A percentile compares a stretch with the other conserved stretches of the same genome.
phyloP scores from a whole-genome alignment of 2,329 filamentous ascomycete genomes.

The Sclerotiophoma versabilis region DNA sequence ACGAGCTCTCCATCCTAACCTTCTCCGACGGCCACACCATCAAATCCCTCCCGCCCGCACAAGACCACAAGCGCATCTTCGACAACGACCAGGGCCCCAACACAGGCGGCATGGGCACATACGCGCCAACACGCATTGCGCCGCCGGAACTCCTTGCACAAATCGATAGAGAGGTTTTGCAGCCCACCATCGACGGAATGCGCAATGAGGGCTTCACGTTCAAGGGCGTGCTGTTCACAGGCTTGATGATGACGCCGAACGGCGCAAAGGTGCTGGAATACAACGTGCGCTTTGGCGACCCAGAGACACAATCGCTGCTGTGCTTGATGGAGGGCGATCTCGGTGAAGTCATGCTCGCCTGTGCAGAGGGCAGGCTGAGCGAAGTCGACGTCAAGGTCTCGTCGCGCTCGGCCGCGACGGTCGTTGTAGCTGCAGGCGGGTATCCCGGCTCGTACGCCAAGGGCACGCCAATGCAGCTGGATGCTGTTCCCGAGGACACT shows the following conservation, averaged over 20 bases:
- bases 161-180: conserved; percentile 82
- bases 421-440: conserved; percentile 90
- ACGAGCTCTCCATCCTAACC: conserved; percentile 89
- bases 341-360: conserved; percentile 87
- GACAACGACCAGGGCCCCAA: conserved; percentile 92
- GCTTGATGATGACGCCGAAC: conserved; percentile 86
- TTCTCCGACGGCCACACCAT: conserved; percentile 91
- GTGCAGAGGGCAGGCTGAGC: conserved; percentile 76
- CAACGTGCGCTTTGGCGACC: conserved; percentile 91
- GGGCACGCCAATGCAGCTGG: conserved; percentile 69
- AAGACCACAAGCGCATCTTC: conserved; percentile 95
- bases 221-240: conserved; percentile 81
- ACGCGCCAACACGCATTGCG: conserved; percentile 72
- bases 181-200: conserved; percentile 91
- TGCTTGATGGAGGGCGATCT: conserved; percentile 85
- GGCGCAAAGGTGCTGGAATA: conserved; percentile 90
- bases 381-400: conserved; percentile 73
- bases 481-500: conserved; percentile 62
- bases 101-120: conserved; percentile 97
- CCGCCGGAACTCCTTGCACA: conserved; percentile 71
- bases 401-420: conserved; percentile 79
- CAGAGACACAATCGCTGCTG: conserved; percentile 87
- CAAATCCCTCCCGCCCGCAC: conserved; percentile 83
- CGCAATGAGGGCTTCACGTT: conserved; percentile 67
- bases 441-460: conserved; percentile 87